phyloP scores from a whole-genome alignment of 495 filamentous ascomycete genomes.

The Articulospora tetracladia region DNA sequence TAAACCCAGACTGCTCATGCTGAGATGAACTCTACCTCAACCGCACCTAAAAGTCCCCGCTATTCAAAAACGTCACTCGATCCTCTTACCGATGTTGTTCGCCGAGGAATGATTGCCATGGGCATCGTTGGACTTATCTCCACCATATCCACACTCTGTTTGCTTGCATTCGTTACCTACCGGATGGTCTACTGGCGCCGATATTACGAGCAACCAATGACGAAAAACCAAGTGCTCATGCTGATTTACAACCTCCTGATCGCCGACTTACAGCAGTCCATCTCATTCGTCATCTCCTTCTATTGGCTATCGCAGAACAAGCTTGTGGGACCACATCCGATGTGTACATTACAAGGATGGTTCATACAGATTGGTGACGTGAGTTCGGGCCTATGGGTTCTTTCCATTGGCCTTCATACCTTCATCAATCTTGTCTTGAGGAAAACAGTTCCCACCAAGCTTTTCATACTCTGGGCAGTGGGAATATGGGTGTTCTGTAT shows the following conservation, averaged over 20 bases:
- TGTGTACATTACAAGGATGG: conserved; percentile 58
- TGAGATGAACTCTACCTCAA: not conserved
- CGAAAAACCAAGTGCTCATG: conserved; percentile 61
- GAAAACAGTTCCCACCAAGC: conserved; percentile 38
- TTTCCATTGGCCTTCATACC: conserved; percentile 57
- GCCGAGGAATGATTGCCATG: conserved; percentile 36
- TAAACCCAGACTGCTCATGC: not conserved
- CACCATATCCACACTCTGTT: conserved; percentile 35
- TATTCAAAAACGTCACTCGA: conserved; percentile 12
- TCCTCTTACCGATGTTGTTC: conserved; percentile 10
- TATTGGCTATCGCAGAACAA: conserved; percentile 49
- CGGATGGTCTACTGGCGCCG: conserved; percentile 49
- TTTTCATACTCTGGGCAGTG: conserved; percentile 41
- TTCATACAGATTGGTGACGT: conserved; percentile 63
- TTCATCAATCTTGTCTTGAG: conserved; percentile 50
- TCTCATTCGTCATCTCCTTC: conserved; percentile 54
- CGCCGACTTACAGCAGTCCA: conserved; percentile 57
- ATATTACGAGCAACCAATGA: conserved; percentile 36
- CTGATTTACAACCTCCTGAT: conserved; percentile 63
- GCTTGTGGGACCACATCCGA: conserved; percentile 44
- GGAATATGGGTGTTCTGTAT: conserved; percentile 46
- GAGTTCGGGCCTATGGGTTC: conserved; percentile 55
- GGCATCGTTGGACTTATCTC: conserved; percentile 44
- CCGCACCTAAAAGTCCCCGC: not conserved
- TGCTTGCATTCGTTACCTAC: conserved; percentile 48